Evolutionary conservation across 352 stramenopile genomes (phyloP).

Genomic region (Saprolegnia parasitica): DNA sequence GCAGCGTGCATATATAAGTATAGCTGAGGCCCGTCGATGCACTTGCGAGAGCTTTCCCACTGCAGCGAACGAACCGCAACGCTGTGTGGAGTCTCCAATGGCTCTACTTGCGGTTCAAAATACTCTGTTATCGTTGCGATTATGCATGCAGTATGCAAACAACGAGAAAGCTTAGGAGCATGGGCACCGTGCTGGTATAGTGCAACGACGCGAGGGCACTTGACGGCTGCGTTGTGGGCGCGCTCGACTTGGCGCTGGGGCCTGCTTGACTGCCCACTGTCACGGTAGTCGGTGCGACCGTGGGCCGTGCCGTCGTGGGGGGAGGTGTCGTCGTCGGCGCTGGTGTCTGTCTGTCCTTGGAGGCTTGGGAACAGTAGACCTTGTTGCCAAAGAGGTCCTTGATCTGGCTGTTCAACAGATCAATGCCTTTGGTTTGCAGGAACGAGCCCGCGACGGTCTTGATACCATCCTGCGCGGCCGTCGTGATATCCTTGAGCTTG

Average conservation of each 20-base stretch:
- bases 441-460: slow-evolving; percentile 16
- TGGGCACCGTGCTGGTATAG: too few relatives aligned
- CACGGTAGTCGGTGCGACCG: neutral
- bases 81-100: too few relatives aligned
- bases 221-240: neutral
- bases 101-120: too few relatives aligned
- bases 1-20: too few relatives aligned
- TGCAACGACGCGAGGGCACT: too few relatives aligned
- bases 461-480: slow-evolving; percentile 13
- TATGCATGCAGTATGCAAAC: too few relatives aligned
- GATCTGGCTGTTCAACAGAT: slow-evolving; percentile 25
- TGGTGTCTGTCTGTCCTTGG: slow-evolving; percentile 18
- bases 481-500: slow-evolving; percentile 24
- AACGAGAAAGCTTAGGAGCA: too few relatives aligned
- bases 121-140: too few relatives aligned
- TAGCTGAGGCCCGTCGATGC: too few relatives aligned
- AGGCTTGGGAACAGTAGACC: slow-evolving; percentile 20
- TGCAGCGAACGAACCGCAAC: too few relatives aligned
- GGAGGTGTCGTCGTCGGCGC: slow-evolving; percentile 1
- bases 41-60: too few relatives aligned
- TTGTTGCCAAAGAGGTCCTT: slow-evolving; percentile 18
- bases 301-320: neutral
- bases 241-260: neutral
- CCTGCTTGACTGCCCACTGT: neutral
- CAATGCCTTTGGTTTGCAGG: slow-evolving; percentile 21